phyloP scores from a whole-genome alignment of 208 protist genomes.

The Angomonas ambiguus region DNA sequence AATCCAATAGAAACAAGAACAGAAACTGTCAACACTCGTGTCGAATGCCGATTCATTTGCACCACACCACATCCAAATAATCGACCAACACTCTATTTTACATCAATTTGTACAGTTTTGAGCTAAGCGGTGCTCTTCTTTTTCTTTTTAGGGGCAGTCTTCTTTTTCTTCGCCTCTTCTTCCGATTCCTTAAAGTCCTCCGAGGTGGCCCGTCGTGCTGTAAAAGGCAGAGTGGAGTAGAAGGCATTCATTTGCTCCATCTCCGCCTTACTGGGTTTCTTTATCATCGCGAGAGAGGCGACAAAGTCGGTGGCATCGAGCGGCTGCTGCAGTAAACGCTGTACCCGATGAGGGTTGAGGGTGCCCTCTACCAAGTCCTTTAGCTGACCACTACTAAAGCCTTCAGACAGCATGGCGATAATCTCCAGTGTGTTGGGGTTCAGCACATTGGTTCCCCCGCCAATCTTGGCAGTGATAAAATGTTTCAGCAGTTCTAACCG shows the following conservation, averaged over 20 bases:
- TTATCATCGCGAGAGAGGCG: slow-evolving; percentile 40
- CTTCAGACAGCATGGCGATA: slow-evolving; percentile 74
- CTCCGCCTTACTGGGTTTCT: slow-evolving; percentile 53
- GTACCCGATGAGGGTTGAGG: slow-evolving; percentile 58
- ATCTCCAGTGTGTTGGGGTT: slow-evolving; percentile 34
- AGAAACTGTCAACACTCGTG: too few relatives aligned
- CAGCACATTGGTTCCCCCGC: background rate
- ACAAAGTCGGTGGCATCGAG: slow-evolving; percentile 78
- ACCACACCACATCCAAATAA: too few relatives aligned
- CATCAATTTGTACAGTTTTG: background rate
- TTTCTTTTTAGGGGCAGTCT: slow-evolving; percentile 16
- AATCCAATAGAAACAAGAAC: background rate
- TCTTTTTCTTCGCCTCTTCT: slow-evolving; percentile 52
- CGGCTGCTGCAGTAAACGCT: slow-evolving; percentile 62
- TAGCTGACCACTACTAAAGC: slow-evolving; percentile 66
- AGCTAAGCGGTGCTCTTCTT: slow-evolving; percentile 13
- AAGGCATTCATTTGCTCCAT: slow-evolving; percentile 58
- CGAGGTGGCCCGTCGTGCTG: slow-evolving; percentile 61
- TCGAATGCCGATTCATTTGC: too few relatives aligned
- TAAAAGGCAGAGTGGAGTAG: slow-evolving; percentile 51
- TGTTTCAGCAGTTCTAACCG: slow-evolving; percentile 62
- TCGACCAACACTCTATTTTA: slow-evolving; percentile 4
- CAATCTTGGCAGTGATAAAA: slow-evolving; percentile 32
- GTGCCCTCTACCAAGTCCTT: slow-evolving; percentile 47
- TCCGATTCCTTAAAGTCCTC: slow-evolving; percentile 72